phyloP scores from a whole-genome alignment of 129 eudicot genomes.

The Tagetes erecta region DNA sequence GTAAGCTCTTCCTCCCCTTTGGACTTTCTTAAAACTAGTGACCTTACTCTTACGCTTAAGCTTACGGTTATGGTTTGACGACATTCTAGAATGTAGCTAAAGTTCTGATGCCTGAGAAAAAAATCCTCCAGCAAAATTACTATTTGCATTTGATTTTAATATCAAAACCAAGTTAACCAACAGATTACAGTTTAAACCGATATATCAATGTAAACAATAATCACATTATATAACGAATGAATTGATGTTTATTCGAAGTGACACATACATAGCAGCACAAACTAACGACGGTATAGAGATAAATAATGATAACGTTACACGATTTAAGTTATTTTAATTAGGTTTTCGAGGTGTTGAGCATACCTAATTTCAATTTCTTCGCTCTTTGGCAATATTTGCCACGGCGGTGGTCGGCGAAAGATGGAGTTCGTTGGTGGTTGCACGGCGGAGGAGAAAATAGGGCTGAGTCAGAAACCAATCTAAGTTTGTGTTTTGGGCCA shows the following conservation, averaged over 20 bases:
- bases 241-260: not conserved
- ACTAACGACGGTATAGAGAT: slow-evolving; percentile 8
- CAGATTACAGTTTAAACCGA: slow-evolving; percentile 15
- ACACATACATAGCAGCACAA: not conserved
- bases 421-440: slow-evolving; percentile 2
- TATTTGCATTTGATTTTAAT: slow-evolving; percentile 18
- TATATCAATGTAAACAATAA: slow-evolving; percentile 17
- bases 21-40: too few species aligned
- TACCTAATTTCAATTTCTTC: slow-evolving; percentile 23
- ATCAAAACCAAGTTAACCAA: slow-evolving; percentile 14
- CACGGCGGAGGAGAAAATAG: slow-evolving; percentile 12
- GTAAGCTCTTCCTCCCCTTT: too few species aligned
- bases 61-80: too few species aligned
- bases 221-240: not conserved
- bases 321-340: not conserved
- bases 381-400: not conserved
- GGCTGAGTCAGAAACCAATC: not conserved
- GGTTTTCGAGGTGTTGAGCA: slow-evolving; percentile 3
- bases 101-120: slow-evolving; percentile 15
- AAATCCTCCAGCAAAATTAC: slow-evolving; percentile 14
- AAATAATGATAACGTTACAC: not conserved
- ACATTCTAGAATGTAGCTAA: not conserved
- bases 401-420: slow-evolving; percentile 19
- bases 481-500: too few species aligned
- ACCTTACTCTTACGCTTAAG: too few species aligned